Percentiles rank a stretch among this genome's conserved stretches.
phyloP scores from a whole-genome alignment of 306 rosid genomes.

The Geum urbanum region DNA sequence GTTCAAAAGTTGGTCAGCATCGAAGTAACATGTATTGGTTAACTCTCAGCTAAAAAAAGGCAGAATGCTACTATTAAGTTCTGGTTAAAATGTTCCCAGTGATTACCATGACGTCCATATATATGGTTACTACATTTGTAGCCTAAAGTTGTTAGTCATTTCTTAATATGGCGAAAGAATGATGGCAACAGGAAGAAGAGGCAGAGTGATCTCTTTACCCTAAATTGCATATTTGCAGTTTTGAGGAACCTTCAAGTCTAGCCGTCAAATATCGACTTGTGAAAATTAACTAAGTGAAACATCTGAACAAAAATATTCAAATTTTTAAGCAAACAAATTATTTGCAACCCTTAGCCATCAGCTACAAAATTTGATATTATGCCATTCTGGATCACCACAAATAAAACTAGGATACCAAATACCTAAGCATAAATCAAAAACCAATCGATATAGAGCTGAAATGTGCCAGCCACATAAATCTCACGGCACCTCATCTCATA shows the following conservation, averaged over 20 bases:
- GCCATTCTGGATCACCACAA: background rate
- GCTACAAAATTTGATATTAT: background rate
- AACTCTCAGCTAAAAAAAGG: background rate
- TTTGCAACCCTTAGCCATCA: background rate
- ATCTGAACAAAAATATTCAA: background rate
- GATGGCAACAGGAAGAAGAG: background rate
- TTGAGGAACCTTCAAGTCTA: background rate
- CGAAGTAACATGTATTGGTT: background rate
- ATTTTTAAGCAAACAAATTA: background rate
- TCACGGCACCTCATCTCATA: background rate
- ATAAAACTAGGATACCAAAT: background rate
- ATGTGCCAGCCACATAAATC: background rate
- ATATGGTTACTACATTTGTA: conserved; percentile 16
- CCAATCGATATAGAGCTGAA: background rate
- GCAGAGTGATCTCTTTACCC: background rate
- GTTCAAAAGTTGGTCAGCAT: conserved; percentile 19
- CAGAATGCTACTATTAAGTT: background rate
- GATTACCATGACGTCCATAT: conserved; percentile 18
- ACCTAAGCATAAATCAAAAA: background rate
- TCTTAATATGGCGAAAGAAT: background rate
- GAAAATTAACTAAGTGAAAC: background rate
- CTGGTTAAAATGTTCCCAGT: conserved; percentile 1
- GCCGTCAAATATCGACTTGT: background rate
- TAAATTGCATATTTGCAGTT: background rate
- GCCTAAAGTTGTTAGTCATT: background rate